These are phyloP conservation scores for Alternaria arbusti DNA, from an alignment of 2,329 filamentous ascomycete genomes.

Conservation along the genomic window DNA sequence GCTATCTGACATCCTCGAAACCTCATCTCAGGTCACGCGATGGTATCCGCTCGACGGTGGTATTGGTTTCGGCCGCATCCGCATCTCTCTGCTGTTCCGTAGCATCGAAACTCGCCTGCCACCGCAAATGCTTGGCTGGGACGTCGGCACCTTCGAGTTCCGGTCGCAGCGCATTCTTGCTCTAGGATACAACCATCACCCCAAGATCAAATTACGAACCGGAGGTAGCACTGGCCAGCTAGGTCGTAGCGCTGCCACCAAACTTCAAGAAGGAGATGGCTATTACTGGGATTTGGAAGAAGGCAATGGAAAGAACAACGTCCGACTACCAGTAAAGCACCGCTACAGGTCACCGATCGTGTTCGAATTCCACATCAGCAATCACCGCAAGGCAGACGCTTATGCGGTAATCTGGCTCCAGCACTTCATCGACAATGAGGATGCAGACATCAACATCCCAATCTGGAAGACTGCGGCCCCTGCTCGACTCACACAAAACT, in stretches of 20 bases:
- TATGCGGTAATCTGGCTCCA: slow-evolving; percentile 87
- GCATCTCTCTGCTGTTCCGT: slow-evolving; percentile 88
- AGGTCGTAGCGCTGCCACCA: slow-evolving; percentile 66
- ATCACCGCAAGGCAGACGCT: slow-evolving; percentile 73
- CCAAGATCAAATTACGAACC: slow-evolving; percentile 79
- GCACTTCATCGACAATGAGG: slow-evolving; percentile 81
- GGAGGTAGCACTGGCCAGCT: slow-evolving; percentile 81
- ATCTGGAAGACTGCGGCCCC: slow-evolving; percentile 84
- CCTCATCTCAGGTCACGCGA: slow-evolving; percentile 81
- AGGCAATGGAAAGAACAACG: slow-evolving; percentile 57
- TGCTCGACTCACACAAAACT: slow-evolving; percentile 84
- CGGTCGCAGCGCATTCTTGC: slow-evolving; percentile 72
- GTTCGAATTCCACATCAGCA: slow-evolving; percentile 78
- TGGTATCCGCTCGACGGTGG: slow-evolving; percentile 98
- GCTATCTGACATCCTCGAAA: slow-evolving; percentile 85
- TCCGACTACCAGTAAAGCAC: slow-evolving; percentile 86
- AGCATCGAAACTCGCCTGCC: slow-evolving; percentile 86
- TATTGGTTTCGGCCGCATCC: slow-evolving; percentile 84
- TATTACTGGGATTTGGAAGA: slow-evolving; percentile 65
- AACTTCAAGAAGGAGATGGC: slow-evolving; percentile 64
- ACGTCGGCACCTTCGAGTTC: slow-evolving; percentile 94
- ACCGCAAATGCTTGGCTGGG: slow-evolving; percentile 87
- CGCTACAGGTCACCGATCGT: slow-evolving; percentile 89
- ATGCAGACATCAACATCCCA: slow-evolving; percentile 80
- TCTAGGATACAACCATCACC: slow-evolving; percentile 64